These are phyloP conservation scores for Akanthomyces lecanii DNA, from an alignment of 2,329 filamentous ascomycete species.

Conservation along the genomic window DNA sequence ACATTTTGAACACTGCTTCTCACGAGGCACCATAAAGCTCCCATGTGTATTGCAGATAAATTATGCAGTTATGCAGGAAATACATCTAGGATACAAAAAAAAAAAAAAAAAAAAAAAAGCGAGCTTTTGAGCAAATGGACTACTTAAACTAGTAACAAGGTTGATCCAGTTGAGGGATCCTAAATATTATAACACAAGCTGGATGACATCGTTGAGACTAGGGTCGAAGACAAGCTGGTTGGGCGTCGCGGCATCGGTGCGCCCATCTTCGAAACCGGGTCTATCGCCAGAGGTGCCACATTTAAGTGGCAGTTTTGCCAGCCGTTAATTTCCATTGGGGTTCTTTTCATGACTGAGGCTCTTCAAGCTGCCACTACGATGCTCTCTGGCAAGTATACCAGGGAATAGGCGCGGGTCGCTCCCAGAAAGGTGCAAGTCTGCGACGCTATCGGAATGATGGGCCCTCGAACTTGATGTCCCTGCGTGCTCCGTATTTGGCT, in stretches of 20 bases:
- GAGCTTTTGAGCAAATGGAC: background rate
- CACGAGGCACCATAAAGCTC: background rate
- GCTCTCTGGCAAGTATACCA: constrained; percentile 57
- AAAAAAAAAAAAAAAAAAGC: no score
- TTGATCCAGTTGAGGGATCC: constrained; percentile 10
- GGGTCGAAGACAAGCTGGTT: background rate
- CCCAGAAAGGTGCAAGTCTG: constrained; percentile 47
- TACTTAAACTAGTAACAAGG: background rate
- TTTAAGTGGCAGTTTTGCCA: background rate
- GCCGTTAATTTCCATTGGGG: background rate
- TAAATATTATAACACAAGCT: background rate
- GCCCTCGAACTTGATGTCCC: background rate
- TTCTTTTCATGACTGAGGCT: constrained; percentile 26
- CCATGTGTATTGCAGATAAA: background rate
- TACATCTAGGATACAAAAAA: no score
- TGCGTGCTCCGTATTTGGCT: constrained; percentile 1
- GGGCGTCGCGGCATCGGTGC: background rate
- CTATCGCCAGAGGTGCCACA: background rate
- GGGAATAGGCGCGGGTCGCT: constrained; percentile 69
- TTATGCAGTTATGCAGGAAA: background rate
- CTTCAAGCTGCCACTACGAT: constrained; percentile 39
- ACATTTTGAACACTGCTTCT: background rate
- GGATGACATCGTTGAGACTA: constrained; percentile 3
- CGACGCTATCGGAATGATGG: constrained; percentile 26
- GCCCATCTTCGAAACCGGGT: background rate